A percentile compares a stretch with the other conserved stretches of the same genome.
These are phyloP conservation scores for Holtermannia corniformis DNA, from an alignment of 768 basidiomycete genomes.

Conservation along the genomic window DNA sequence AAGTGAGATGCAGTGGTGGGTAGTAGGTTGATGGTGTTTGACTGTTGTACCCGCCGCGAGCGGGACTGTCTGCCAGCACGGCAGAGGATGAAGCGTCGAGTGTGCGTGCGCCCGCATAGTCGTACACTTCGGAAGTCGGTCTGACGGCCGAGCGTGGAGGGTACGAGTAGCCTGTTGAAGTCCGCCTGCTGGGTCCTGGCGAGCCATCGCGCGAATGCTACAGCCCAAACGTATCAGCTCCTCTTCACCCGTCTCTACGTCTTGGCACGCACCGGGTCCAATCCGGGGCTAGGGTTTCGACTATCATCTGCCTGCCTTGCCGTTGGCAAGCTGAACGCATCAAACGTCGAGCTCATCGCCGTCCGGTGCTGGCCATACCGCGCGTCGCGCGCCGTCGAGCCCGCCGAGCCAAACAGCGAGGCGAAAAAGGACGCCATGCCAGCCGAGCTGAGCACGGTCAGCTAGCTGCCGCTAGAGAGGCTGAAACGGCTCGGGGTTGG, in stretches of 20 bases:
- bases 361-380: conserved; percentile 1
- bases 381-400: not conserved
- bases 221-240: not conserved
- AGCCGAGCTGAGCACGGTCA: no score
- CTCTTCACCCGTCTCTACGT: conserved; percentile 9
- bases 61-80: not conserved
- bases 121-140: not conserved
- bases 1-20: conserved; percentile 72
- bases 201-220: conserved; percentile 3
- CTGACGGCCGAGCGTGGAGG: conserved; percentile 9
- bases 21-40: conserved; percentile 43
- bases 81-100: not conserved
- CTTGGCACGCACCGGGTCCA: not conserved
- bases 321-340: conserved; percentile 77
- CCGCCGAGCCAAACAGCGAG: not conserved
- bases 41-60: not conserved
- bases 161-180: conserved; percentile 12
- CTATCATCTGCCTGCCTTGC: conserved; percentile 12
- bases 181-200: conserved; percentile 32
- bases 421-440: not conserved
- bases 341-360: conserved; percentile 67
- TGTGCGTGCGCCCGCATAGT: not conserved
- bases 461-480: no score
- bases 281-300: not conserved
- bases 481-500: no score